Evolutionary conservation across 225 moss, liverwort and hornwort genomes (phyloP), one percentile per base, ranked within the genome.

Genomic region (Pseudisothecium myosuroides): DNA sequence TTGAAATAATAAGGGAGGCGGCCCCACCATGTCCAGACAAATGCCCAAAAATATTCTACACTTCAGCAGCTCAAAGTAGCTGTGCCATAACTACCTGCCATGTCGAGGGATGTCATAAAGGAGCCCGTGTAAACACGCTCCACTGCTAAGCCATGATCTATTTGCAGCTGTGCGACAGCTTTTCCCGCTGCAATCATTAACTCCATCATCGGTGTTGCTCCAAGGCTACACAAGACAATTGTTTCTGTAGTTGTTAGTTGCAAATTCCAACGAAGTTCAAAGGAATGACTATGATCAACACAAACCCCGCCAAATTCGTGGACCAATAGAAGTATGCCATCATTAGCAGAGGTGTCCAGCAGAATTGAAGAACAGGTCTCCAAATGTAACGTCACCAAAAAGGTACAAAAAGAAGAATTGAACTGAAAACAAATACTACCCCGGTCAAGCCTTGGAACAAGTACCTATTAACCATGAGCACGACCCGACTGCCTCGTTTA

Each of bases 171-270:
- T 87, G 97, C 98, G 85, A 99, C 97, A 91, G 96, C 98, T 93
- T 97, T 97, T 72, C 98, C 96, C 49, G 98, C 97, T 87, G 96
- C 97, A 88, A 97, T 99, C 90, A 96, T 93, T 88, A 99, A 90
- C 91, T 99, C 98, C 97, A 99, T 99, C 91, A 97, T 80, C 59
- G 98, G 97, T 76, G 98, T 99, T 84, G 96, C 97, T 90, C 98
- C 98, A 89, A 99, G 95, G 88, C 98, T 97, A 93, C 91, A 89
- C 59, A 91, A 88, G 93, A 78, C 76, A 23, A 88, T 88, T 78
- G 16, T 26, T 19, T 27, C 54, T 29, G 66, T 77, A 62, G 36
- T 83, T 80, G 63, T 86, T 83, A 68, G 64, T 86, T 89, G 50
- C 58, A 52, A 66, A 85, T 47, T 86, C 62, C 83, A 87, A 74